A percentile compares a stretch with the other conserved stretches of the same genome.
Conservation (phyloP, 345 rosid genomes). For the Jatropha curcas region DNA sequence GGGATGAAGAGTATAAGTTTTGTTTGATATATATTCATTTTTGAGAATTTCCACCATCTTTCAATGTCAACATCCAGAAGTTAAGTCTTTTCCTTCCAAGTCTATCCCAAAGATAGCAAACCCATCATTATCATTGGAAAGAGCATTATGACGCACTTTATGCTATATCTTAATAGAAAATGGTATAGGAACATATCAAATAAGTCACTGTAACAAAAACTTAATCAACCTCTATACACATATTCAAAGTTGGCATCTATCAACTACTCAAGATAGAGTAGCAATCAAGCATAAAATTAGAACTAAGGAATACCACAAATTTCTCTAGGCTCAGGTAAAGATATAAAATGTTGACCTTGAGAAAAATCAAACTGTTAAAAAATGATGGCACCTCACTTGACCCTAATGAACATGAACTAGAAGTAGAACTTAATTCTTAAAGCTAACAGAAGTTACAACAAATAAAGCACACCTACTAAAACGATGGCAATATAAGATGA, state of each 20-base stretch:
- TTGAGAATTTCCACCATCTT: background rate
- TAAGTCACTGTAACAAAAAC: background rate
- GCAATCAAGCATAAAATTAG: background rate
- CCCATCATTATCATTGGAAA: background rate
- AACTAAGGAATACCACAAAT: background rate
- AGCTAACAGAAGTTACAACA: background rate
- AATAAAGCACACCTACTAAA: background rate
- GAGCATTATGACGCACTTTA: background rate
- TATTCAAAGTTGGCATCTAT: background rate
- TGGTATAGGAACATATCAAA: background rate
- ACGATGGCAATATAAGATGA: background rate
- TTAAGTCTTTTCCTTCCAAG: background rate
- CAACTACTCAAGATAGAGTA: background rate
- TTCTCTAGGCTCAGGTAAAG: background rate
- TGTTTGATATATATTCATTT: background rate
- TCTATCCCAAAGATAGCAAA: background rate
- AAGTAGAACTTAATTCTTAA: background rate
- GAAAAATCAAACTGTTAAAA: background rate
- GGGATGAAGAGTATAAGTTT: background rate
- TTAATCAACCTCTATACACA: background rate
- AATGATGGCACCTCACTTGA: background rate
- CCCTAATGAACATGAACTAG: background rate
- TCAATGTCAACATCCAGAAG: background rate
- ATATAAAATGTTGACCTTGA: background rate
- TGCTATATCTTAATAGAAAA: background rate